Evolutionary conservation across 2,329 filamentous ascomycete species (phyloP).

Genomic region (Orbilia oligospora): DNA sequence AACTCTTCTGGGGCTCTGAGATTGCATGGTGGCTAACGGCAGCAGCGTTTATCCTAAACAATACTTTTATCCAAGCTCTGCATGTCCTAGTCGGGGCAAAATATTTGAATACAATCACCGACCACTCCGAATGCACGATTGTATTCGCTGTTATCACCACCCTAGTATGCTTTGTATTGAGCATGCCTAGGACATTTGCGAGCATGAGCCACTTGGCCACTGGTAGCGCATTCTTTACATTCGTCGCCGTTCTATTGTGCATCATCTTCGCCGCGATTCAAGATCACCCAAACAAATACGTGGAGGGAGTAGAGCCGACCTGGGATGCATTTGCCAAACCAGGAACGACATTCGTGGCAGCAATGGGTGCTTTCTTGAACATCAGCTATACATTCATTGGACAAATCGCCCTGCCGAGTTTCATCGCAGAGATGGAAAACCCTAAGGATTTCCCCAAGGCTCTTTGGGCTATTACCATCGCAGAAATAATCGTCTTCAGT

Average conservation of each 20-base stretch:
- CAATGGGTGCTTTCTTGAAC: constrained; percentile 91
- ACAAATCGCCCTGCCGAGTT: constrained; percentile 92
- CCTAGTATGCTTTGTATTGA: constrained; percentile 81
- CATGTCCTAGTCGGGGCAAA: constrained; percentile 88
- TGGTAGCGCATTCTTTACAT: constrained; percentile 86
- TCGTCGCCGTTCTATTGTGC: constrained; percentile 87
- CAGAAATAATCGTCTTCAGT: constrained; percentile 87
- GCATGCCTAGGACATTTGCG: constrained; percentile 86
- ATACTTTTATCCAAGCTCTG: constrained; percentile 89
- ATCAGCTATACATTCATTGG: constrained; percentile 97
- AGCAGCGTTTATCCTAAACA: constrained; percentile 93
- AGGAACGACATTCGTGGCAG: constrained; percentile 83
- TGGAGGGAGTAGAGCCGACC: constrained; percentile 73
- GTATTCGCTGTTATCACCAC: constrained; percentile 82
- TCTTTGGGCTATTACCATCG: constrained; percentile 89
- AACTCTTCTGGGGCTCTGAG: constrained; percentile 83
- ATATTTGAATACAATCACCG: constrained; percentile 90
- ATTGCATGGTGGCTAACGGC: constrained; percentile 77
- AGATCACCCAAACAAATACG: constrained; percentile 78
- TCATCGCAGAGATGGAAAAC: constrained; percentile 92
- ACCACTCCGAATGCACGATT: constrained; percentile 81
- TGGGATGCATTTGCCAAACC: constrained; percentile 78
- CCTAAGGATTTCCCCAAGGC: constrained; percentile 91
- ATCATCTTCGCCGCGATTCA: constrained; percentile 86
- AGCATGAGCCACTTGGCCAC: constrained; percentile 84